Conservation (phyloP, 192 early-diverging fungal genomes). For the Coemansia sp. region DNA sequence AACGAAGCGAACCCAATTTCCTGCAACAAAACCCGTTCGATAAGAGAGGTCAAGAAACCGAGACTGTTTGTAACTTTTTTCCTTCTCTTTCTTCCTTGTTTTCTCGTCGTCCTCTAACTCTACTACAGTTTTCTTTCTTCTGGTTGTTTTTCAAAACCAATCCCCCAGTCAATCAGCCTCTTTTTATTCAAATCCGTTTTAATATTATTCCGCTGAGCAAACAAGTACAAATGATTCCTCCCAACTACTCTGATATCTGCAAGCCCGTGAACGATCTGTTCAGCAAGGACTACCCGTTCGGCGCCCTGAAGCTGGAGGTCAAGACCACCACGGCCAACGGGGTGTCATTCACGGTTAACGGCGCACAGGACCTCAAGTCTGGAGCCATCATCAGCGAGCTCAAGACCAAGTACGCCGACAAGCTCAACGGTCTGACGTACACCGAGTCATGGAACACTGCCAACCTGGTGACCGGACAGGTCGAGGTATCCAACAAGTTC, state of each 20-base stretch:
- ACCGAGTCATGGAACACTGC: constrained; percentile 96
- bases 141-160: no score
- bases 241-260: constrained; percentile 91
- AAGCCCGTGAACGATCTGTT: constrained; percentile 95
- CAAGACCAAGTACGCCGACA: constrained; percentile 97
- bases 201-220: no score
- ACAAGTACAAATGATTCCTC: constrained; percentile 73
- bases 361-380: constrained; percentile 92
- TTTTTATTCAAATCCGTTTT: no score
- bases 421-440: constrained; percentile 89
- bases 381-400: constrained; percentile 93
- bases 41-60: no score
- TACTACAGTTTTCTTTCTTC: constrained; percentile 1
- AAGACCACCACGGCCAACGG: constrained; percentile 96
- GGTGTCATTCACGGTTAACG: constrained; percentile 95
- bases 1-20: background rate
- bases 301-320: constrained; percentile 92
- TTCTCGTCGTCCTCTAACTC: no score
- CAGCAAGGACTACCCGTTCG: constrained; percentile 95
- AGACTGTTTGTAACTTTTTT: background rate
- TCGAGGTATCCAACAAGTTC: constrained; percentile 92
- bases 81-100: background rate
- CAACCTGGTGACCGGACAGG: constrained; percentile 88
- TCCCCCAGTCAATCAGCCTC: background rate
- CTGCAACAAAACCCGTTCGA: no score